Conservation (phyloP, 768 basidiomycete species). For the Kondoa subrosea region DNA sequence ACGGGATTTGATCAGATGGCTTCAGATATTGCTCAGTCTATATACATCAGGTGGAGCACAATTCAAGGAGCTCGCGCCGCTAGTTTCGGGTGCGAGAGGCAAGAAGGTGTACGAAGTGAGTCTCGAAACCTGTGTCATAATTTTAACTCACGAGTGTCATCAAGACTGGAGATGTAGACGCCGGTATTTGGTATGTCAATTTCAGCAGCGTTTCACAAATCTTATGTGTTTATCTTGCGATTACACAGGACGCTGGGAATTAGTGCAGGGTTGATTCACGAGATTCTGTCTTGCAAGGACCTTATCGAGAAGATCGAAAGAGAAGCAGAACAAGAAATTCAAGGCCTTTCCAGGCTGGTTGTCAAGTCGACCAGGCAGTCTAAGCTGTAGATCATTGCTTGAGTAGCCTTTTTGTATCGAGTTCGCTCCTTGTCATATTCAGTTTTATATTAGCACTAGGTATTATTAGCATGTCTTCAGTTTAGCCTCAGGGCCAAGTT, state of each 20-base stretch:
- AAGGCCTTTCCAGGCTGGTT: slow-evolving; percentile 34
- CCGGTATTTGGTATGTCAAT: slow-evolving; percentile 55
- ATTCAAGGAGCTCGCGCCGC: slow-evolving; percentile 41
- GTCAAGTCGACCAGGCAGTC: slow-evolving; percentile 5
- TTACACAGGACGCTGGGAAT: slow-evolving; percentile 48
- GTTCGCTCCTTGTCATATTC: too few relatives aligned
- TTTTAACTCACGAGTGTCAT: slow-evolving; percentile 42
- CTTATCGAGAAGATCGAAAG: slow-evolving; percentile 52
- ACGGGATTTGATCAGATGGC: background rate
- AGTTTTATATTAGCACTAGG: too few relatives aligned
- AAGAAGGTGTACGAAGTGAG: slow-evolving; percentile 38
- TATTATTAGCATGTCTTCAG: too few relatives aligned
- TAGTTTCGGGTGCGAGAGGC: slow-evolving; percentile 35
- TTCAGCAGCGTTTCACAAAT: slow-evolving; percentile 32
- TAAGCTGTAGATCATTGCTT: slow-evolving; percentile 17
- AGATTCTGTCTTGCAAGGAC: slow-evolving; percentile 34
- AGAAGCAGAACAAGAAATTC: slow-evolving; percentile 56
- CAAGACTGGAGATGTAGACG: slow-evolving; percentile 65
- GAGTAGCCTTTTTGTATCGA: too few relatives aligned
- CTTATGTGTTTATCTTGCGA: slow-evolving; percentile 48
- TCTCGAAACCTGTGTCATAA: background rate
- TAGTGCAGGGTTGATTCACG: background rate
- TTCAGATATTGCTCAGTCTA: background rate
- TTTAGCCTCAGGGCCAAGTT: too few relatives aligned
- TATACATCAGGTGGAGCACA: slow-evolving; percentile 63